Base-by-base conservation (phyloP, 2,329 filamentous ascomycete species). In the Aschersonia sp. region DNA sequence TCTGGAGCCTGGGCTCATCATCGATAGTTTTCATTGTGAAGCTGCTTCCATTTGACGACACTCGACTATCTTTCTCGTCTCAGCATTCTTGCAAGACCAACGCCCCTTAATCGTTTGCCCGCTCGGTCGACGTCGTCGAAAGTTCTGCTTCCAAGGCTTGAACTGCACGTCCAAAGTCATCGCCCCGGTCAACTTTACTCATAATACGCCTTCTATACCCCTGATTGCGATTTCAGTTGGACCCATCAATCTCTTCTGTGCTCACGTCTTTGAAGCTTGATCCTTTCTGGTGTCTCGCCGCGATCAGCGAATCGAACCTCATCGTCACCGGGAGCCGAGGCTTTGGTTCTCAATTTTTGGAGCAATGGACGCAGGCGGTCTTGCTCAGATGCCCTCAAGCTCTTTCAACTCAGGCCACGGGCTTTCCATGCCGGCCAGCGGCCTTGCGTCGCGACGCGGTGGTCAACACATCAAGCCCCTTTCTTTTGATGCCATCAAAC, bases 341-440 rank as follows among this genome's bases (percentile, higher is more conserved):
- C 22, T 22, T 22, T 22, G 22, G 22, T 22, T 22, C 22, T 22
- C 22, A 22, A 22, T 45, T 29, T 30, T 43, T 40, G 69, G 71
- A 74, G 69, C 66, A 57, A 83, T 94, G 83, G 84, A 95, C 90
- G 83, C 90, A 79, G 90, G 90, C 78, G 87, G 88, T 92, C 87
- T 95, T 74, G 84, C 88, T 92, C 88, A 94, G 78, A 97, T 97
- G 90, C 86, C 87, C 72, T 90, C 87, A 74, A 86, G 82, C 74
- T 77, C 82, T 66, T 85, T 85, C 66, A 70, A 76, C 64, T 74
- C 83, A 65, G 73, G 77, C 62, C 77, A 77, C 66, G 82, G 79
- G 58, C 74, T 95, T 58, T 79, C 81, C 60, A 79, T 87, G 69
- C 84, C 88, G 47, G 73, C 79, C 52, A 79, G 84, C 54, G 86